Conservation (phyloP, 2,329 filamentous ascomycete species). For the Aspergillus vadensis region DNA sequence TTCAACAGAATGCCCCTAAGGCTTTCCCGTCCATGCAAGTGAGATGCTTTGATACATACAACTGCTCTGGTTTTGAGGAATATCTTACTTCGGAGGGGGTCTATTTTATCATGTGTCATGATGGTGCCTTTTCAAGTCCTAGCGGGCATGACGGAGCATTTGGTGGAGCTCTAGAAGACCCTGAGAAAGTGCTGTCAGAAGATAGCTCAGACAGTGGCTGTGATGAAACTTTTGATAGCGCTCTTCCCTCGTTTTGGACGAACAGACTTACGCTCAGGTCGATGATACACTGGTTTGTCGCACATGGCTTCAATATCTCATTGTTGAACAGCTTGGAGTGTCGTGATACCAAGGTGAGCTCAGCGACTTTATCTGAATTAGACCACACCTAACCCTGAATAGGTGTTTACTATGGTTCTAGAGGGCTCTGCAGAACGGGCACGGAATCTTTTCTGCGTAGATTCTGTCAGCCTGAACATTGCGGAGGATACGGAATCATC, state of each 20-base stretch:
- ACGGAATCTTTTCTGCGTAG: not conserved
- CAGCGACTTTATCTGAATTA: not conserved
- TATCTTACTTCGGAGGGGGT: constrained; percentile 59
- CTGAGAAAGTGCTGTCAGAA: not conserved
- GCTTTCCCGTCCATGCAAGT: constrained; percentile 39
- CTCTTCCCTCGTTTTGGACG: not conserved
- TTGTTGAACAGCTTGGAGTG: constrained; percentile 66
- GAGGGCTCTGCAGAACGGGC: constrained; percentile 16
- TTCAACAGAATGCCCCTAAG: constrained; percentile 50
- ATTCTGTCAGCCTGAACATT: not conserved
- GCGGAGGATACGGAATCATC: not conserved
- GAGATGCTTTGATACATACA: constrained; percentile 18
- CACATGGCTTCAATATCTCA: constrained; percentile 61
- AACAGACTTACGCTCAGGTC: constrained; percentile 40
- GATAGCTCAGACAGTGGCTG: not conserved
- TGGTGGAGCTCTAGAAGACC: not conserved
- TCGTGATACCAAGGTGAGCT: constrained; percentile 61
- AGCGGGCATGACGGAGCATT: not conserved
- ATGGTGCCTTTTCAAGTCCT: constrained; percentile 49
- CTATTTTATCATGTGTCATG: constrained; percentile 70
- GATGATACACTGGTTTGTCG: constrained; percentile 59
- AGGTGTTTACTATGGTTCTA: constrained; percentile 26
- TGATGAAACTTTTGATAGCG: not conserved
- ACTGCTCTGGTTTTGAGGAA: constrained; percentile 52
- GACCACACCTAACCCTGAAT: not conserved